Evolutionary conservation across 78 protist species (phyloP).

Genomic region (Dictyostelium brefeldianum): DNA sequence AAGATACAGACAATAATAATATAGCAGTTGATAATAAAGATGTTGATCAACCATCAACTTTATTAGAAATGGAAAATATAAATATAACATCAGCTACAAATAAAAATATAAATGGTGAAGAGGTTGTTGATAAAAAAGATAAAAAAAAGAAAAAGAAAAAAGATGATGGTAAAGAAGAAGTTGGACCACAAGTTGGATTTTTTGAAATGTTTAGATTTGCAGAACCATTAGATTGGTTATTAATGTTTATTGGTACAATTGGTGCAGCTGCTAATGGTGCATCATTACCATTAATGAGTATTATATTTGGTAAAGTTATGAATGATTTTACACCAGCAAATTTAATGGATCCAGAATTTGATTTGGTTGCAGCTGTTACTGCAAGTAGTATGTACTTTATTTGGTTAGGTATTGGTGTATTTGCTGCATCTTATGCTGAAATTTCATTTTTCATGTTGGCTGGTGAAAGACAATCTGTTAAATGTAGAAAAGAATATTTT

Average conservation of each 20-base stretch:
- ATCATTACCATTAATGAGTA: conserved; percentile 53
- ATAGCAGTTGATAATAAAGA: too few species aligned
- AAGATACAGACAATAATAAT: too few species aligned
- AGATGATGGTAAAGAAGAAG: not conserved
- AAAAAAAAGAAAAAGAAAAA: not conserved
- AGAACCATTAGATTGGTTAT: not conserved
- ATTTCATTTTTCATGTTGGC: conserved; percentile 36
- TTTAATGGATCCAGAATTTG: not conserved
- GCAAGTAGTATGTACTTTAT: conserved; percentile 1
- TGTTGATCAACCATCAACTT: too few species aligned
- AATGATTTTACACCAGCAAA: conserved; percentile 1
- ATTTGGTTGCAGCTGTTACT: not conserved
- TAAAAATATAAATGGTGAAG: not conserved
- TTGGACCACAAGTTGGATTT: not conserved
- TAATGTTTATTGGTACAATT: conserved; percentile 41
- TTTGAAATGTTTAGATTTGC: conserved; percentile 50
- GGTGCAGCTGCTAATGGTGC: conserved; percentile 64
- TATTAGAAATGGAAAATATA: too few species aligned
- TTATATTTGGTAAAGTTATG: conserved; percentile 49
- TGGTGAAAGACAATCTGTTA: conserved; percentile 54
- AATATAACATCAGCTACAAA: too few species aligned
- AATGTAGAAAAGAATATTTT: conserved; percentile 56
- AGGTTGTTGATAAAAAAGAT: too few species aligned
- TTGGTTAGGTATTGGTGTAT: conserved; percentile 39
- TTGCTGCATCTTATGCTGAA: conserved; percentile 34